phyloP scores from a whole-genome alignment of 2,329 filamentous ascomycete species.

The Colletotrichum australisinense region DNA sequence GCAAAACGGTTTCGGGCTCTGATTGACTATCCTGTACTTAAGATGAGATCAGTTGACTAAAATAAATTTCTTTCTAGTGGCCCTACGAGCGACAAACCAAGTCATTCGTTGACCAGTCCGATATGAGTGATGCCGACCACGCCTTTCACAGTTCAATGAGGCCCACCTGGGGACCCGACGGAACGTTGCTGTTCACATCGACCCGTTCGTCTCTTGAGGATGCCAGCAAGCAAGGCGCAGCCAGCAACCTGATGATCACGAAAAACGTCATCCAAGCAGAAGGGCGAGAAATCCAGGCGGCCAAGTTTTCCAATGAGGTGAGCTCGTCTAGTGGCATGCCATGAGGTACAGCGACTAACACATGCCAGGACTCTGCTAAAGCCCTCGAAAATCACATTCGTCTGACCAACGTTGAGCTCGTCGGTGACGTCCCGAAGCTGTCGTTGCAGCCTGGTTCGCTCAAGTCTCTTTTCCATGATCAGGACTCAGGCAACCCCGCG shows the following conservation, averaged over 20 bases:
- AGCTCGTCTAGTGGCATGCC: constrained; percentile 18
- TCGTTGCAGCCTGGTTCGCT: constrained; percentile 52
- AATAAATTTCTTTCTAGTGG: constrained; percentile 72
- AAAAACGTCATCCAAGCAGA: constrained; percentile 72
- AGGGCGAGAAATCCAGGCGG: constrained; percentile 72
- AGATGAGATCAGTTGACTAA: constrained; percentile 45
- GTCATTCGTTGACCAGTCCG: constrained; percentile 68
- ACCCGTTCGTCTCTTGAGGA: constrained; percentile 38
- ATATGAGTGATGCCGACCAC: constrained; percentile 73
- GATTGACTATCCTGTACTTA: constrained; percentile 45
- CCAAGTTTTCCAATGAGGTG: constrained; percentile 70
- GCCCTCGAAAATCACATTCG: constrained; percentile 67
- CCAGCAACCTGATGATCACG: constrained; percentile 63
- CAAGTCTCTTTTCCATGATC: constrained; percentile 53
- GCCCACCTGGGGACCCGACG: constrained; percentile 82
- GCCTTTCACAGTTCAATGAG: constrained; percentile 80
- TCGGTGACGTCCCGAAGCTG: constrained; percentile 71
- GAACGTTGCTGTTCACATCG: constrained; percentile 73
- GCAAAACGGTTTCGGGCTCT: not conserved
- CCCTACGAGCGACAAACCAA: constrained; percentile 86
- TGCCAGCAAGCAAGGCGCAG: constrained; percentile 44
- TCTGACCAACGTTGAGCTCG: constrained; percentile 63
- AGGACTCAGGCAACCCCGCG: constrained; percentile 55
- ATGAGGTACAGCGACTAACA: constrained; percentile 32
- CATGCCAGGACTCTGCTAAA: constrained; percentile 63